Evolutionary conservation across 2,329 filamentous ascomycete species (phyloP).

Genomic region (Macroventuria anomochaeta): DNA sequence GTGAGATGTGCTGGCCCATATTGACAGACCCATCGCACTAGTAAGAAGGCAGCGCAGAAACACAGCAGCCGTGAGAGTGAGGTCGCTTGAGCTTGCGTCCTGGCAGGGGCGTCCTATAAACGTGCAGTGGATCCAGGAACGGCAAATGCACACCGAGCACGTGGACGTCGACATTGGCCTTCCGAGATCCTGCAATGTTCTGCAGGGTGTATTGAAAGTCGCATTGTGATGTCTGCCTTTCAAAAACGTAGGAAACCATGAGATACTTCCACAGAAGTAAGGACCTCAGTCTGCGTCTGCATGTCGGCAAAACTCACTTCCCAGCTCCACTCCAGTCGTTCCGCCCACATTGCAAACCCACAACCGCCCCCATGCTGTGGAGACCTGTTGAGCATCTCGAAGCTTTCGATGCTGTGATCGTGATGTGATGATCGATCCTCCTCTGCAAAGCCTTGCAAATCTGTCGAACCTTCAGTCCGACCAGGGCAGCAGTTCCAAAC

Average conservation of each 20-base stretch:
- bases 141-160: conserved; percentile 6
- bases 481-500: background rate
- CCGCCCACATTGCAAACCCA: background rate
- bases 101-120: conserved; percentile 14
- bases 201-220: conserved; percentile 1
- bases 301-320: background rate
- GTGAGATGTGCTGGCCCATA: conserved; percentile 19
- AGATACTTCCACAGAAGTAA: background rate
- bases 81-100: conserved; percentile 9
- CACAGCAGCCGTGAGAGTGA: conserved; percentile 1
- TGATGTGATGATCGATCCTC: background rate
- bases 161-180: background rate
- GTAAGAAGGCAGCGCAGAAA: conserved; percentile 1
- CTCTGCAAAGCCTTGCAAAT: background rate
- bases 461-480: background rate
- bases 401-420: background rate
- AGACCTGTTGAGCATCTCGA: conserved; percentile 6
- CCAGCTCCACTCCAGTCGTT: conserved; percentile 5
- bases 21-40: conserved; percentile 18
- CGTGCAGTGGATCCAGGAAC: conserved; percentile 10
- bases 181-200: background rate
- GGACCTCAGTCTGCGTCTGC: no score
- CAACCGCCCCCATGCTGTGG: background rate
- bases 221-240: background rate
- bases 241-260: background rate